Conservation (phyloP, 176 grass and related monocot genomes). For the Zea mays region Zm-B73-REFERENCE-NAM-5.0 NC_050100.1:196483501-196484000, state of each 20-base stretch:
- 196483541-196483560: constrained; percentile 23
- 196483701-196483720: constrained; percentile 42
- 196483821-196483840: neutral
- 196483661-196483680: constrained; percentile 24
- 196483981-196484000: constrained; percentile 71
- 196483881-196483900: neutral
- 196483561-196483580: neutral
- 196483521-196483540: constrained; percentile 34
- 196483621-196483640: constrained; percentile 42
- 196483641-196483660: neutral
- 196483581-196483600: neutral
- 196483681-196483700: constrained; percentile 23
- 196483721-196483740: constrained; percentile 62
- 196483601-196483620: neutral
- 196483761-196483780: constrained; percentile 65
- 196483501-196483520: neutral
- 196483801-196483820: too few species aligned
- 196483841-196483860: neutral
- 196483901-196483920: neutral
- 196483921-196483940: neutral
- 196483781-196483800: constrained; percentile 74
- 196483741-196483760: constrained; percentile 52
- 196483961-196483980: constrained; percentile 57
- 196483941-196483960: neutral
- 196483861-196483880: too few species aligned